phyloP scores from a whole-genome alignment of 2,329 filamentous ascomycete species.

The Phoma sp. region DNA sequence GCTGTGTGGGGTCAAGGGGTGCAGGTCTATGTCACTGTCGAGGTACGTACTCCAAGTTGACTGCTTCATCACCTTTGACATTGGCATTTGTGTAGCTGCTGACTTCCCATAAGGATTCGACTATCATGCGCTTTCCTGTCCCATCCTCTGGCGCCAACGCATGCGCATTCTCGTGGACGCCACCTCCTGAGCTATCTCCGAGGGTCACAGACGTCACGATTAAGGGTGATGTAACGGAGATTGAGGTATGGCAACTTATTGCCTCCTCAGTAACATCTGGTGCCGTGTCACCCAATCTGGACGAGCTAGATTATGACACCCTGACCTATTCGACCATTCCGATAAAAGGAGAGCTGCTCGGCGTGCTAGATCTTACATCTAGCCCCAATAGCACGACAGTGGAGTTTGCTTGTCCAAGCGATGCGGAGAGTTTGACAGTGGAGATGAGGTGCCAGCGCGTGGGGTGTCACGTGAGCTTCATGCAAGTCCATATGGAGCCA shows the following conservation, averaged over 20 bases:
- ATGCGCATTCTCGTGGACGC: conserved; percentile 7
- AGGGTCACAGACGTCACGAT: conserved; percentile 8
- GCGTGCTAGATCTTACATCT: conserved; percentile 11
- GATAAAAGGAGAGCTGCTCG: conserved; percentile 13
- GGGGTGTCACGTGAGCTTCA: conserved; percentile 12
- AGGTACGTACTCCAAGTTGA: neutral
- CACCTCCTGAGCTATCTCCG: conserved; percentile 13
- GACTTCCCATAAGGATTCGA: neutral
- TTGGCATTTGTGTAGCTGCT: neutral
- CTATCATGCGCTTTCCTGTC: neutral
- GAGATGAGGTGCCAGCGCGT: conserved; percentile 15
- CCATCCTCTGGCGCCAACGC: neutral
- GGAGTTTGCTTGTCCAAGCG: conserved; percentile 11
- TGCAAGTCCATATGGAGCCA: conserved; percentile 18
- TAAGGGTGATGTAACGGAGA: conserved; percentile 13
- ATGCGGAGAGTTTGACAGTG: conserved; percentile 6
- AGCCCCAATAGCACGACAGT: conserved; percentile 14
- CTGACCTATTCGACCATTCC: conserved; percentile 11
- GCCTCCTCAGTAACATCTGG: neutral
- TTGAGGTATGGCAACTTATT: conserved; percentile 15
- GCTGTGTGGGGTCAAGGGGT: conserved; percentile 16
- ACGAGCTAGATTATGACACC: conserved; percentile 14
- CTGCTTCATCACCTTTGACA: neutral
- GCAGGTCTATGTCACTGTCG: conserved; percentile 17
- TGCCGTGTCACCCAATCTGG: neutral